These are phyloP conservation scores for Auricularia sp. DNA, from an alignment of 768 basidiomycete genomes.

Conservation along the genomic window DNA sequence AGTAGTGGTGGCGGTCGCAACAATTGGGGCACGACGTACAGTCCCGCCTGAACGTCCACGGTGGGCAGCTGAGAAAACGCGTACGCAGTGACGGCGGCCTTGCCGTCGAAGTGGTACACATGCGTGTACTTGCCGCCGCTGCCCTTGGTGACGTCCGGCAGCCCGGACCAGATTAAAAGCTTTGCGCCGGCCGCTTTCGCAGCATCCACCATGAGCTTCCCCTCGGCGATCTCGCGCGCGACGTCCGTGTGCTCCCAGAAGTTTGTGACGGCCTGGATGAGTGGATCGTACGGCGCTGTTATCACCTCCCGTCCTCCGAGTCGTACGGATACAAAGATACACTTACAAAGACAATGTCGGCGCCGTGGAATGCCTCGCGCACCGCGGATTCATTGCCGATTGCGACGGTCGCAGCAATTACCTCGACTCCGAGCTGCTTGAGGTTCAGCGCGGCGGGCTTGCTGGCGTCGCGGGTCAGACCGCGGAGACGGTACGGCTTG, in stretches of 20 bases:
- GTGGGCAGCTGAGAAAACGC: background rate
- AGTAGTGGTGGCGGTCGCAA: too few relatives aligned
- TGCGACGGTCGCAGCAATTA: too few relatives aligned
- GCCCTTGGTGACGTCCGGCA: background rate
- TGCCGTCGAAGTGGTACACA: constrained; percentile 7
- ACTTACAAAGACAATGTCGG: too few relatives aligned
- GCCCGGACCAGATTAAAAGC: constrained; percentile 12
- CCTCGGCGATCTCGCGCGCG: constrained; percentile 11
- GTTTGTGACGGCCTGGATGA: background rate
- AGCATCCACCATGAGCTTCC: constrained; percentile 13
- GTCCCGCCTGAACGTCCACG: background rate
- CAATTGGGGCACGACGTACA: background rate
- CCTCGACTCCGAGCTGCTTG: too few relatives aligned
- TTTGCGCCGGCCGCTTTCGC: constrained; percentile 9
- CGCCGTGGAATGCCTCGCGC: too few relatives aligned
- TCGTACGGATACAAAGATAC: too few relatives aligned
- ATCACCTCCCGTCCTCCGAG: too few relatives aligned
- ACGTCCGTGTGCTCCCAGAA: constrained; percentile 1
- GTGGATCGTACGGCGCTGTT: background rate
- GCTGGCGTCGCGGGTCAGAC: too few relatives aligned
- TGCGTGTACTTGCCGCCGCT: constrained; percentile 7
- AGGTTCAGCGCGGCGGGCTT: too few relatives aligned
- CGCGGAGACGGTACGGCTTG: too few relatives aligned
- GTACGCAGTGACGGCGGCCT: background rate
- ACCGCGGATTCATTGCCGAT: too few relatives aligned